phyloP scores from a whole-genome alignment of 257 asterid species.

The Sherardia arvensis region DNA sequence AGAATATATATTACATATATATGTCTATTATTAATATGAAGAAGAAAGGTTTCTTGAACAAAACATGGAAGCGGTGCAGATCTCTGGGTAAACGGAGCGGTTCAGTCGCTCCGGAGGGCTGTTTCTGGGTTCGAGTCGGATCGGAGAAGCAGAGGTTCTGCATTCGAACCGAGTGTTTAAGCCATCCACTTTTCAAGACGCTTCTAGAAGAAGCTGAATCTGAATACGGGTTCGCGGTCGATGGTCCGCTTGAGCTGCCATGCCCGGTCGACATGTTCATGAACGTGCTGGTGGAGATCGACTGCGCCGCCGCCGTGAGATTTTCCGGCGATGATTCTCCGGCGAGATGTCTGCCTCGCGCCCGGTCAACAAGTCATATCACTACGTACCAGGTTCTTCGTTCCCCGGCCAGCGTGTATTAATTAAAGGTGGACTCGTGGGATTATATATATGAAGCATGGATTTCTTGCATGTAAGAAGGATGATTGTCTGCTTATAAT shows the following conservation, averaged over 20 bases:
- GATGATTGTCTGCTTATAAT: background rate
- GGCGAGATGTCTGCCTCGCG: slow-evolving; percentile 17
- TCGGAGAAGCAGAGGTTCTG: slow-evolving; percentile 36
- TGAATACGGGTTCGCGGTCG: slow-evolving; percentile 40
- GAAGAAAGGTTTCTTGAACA: slow-evolving; percentile 26
- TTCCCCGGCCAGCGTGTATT: slow-evolving; percentile 7
- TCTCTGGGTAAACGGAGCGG: slow-evolving; percentile 21
- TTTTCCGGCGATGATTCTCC: background rate
- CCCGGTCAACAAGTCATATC: slow-evolving; percentile 10
- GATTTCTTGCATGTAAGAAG: background rate
- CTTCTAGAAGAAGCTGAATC: slow-evolving; percentile 61
- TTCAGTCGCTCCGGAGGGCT: slow-evolving; percentile 37
- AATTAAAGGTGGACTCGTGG: too few relatives aligned
- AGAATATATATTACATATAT: too few relatives aligned
- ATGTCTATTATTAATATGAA: slow-evolving; percentile 26
- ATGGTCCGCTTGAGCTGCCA: slow-evolving; percentile 55
- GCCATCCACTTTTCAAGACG: slow-evolving; percentile 40
- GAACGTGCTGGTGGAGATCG: slow-evolving; percentile 37
- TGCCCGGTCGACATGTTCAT: slow-evolving; percentile 39
- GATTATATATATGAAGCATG: too few relatives aligned
- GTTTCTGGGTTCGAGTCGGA: slow-evolving; percentile 56
- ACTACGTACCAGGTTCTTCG: slow-evolving; percentile 25
- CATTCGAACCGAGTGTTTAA: slow-evolving; percentile 36
- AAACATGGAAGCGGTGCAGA: slow-evolving; percentile 49
- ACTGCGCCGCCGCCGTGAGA: background rate